Percentiles rank a stretch among this genome's conserved stretches.
Conservation (phyloP, 1,284 basidiomycete species). For the Malassezia dermatis region DNA sequence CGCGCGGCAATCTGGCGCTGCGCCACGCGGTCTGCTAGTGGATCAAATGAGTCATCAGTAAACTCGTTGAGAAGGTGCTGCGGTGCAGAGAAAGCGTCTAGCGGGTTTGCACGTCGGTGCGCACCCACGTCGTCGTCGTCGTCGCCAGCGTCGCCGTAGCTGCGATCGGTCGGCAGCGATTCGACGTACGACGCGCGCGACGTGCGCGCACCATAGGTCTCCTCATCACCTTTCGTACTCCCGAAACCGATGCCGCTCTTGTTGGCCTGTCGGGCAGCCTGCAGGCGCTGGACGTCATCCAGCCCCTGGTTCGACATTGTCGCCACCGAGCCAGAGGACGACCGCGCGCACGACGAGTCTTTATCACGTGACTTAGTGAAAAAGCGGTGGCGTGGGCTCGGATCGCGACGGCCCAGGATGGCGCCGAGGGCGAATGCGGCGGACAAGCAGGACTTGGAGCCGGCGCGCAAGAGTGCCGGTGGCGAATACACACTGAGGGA, state of each 20-base stretch:
- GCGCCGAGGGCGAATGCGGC: conserved; percentile 20
- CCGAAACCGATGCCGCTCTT: conserved; percentile 14
- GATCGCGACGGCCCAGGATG: conserved; percentile 15
- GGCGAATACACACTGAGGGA: conserved; percentile 39
- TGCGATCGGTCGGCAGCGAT: conserved; percentile 22
- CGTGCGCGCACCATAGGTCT: conserved; percentile 18
- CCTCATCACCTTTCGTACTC: conserved; percentile 24
- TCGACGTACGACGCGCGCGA: conserved; percentile 24
- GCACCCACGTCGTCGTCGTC: conserved; percentile 20
- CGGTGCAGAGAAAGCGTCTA: conserved; percentile 59
- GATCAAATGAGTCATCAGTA: conserved; percentile 77
- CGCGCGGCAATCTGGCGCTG: conserved; percentile 85
- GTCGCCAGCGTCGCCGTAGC: conserved; percentile 19
- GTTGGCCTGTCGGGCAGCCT: conserved; percentile 19
- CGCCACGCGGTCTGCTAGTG: conserved; percentile 81
- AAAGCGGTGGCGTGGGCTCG: neutral
- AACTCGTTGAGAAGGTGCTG: conserved; percentile 93
- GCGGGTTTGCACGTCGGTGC: conserved; percentile 26
- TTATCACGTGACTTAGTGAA: neutral
- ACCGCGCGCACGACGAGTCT: neutral
- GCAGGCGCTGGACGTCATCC: conserved; percentile 26
- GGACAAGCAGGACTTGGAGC: neutral
- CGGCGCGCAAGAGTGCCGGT: conserved; percentile 22
- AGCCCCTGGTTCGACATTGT: conserved; percentile 25
- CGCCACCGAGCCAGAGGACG: neutral